Base-by-base conservation (phyloP, 495 filamentous ascomycete genomes). In the Durotheca rogersii region DNA sequence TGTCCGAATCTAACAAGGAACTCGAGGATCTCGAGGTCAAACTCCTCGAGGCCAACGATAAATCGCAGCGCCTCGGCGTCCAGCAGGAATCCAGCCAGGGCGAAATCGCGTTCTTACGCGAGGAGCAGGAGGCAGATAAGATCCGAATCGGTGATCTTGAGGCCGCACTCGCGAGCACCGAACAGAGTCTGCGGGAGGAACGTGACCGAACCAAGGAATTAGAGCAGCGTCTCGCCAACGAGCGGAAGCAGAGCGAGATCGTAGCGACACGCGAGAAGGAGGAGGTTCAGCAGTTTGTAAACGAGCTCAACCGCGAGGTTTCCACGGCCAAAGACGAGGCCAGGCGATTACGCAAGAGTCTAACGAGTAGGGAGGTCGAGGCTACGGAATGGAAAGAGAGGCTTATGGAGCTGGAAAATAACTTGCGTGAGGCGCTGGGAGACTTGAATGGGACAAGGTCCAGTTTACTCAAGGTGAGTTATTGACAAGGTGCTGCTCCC, bases 71-170 rank as follows among this genome's bases (percentile, higher is more conserved):
- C 31, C 74, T 96, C 7, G 85, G 84, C 6, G 88, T 98, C 39
- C 90, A 97, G 67, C 84, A 89, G 41, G 93, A 98, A 71, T 93
- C 88, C 3, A 85, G 84, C 49, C 91, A 96, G 62, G 85, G 84
- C 39, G 93, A 98, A 69, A 95, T 97, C 65, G 82, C 86, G 0
- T 98, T 98, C 81, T 65, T 98, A 18, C 83, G 94, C 4, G 94
- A 98, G 62, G 93, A 98, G 72, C 93, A 97, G 73, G 93, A 98
- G 67, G 84, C 80, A 27, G 94, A 98, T 67, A 98, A 97, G 79
- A 96, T 98, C 63, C 89, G 89, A 67, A 98, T 97, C 56, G 90
- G 93, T 15, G 88, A 96, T 56, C 74, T 97, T 3, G 89, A 96
- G 60, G 85, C 85, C 7, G 80, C 83, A 16, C 72, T 96, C 10